Evolutionary conservation across 768 basidiomycete genomes (phyloP), one percentile per base, ranked within the genome.

Genomic region (Hirschioporus abietinus): DNA sequence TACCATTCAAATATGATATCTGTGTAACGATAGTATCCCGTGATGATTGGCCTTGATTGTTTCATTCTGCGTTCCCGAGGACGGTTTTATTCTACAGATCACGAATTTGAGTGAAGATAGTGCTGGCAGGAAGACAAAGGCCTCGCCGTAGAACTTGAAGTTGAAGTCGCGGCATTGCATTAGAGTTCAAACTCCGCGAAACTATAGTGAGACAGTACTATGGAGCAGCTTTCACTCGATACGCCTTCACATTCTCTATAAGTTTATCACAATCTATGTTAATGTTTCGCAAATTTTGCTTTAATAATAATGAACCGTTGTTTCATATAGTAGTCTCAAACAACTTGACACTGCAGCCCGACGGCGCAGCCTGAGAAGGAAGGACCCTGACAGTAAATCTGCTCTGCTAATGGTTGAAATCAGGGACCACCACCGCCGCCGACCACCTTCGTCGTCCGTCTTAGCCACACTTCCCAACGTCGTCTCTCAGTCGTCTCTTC

Each of bases 1-100:
- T 71, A 89, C 92, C 89, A 93, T 74, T 92, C 88, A 66, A 87
- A 93, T 84, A 87, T 89, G 64, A 95, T 88, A 76, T 95, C 93
- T 0, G 92, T 92, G 74, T 90, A 94, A 64, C 93, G 80, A 74
- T 93, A 93, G 72, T 89, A 93, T 17, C 91, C 91, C 66, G 83
- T 88, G 63, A 88, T 76, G 5, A 85, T 80, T 5, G 83, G 78
- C 65, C 68, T 52, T 52, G 69, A 58, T 52, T 58, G 69, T 15
- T 26, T 52, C 17, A 42, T 58, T 63, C 4, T 30, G 30, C 8
- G 8, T 2, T 30, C 30, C 30, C 30, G 30, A 30, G 8, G 30
- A 8, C 30, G 8, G 30, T 30, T 30, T n/a, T 30, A 30, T 30
- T 30, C 30, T 30, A 30, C 30, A 30, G 30, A 30, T 30, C 30